Evolutionary conservation across 202 grass and related monocot species (phyloP), one percentile per base, ranked within the genome.

Genomic region (Brachypodium distachyon): DNA sequence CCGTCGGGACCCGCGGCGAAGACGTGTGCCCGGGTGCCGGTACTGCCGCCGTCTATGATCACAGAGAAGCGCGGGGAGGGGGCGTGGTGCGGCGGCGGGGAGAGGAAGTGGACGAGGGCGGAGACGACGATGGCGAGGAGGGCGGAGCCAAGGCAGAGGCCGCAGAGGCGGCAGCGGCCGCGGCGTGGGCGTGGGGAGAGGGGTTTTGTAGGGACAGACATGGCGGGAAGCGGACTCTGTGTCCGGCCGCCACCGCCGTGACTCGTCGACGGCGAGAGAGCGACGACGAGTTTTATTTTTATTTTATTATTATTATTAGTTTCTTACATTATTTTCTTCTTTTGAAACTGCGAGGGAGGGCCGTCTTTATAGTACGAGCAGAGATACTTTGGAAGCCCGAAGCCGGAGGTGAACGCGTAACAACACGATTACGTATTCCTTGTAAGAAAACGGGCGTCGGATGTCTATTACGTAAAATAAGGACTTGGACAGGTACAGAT

Each of bases 11-110:
- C 78, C 46, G 33, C 0, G 12, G 75, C 67, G 79, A 97, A 97
- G 19, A 97, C 79, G 51, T 97, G 94, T 7, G 82, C 90, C 67
- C 94, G 79, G 9, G 84, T 90, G 38, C 94, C 91, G 14, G 89
- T 90, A 80, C 91, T 94, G 6, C 95, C 91, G 9, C 68, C 95
- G 57, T 94, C 91, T 75, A 97, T 92, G 70, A 97, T 17, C 32
- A 97, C 76, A 16, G 81, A 83, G 77, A 92, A 97, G 64, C 75
- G 28, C 51, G 56, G 6, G 61, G 36, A 46, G 21, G 32, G 7
- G n/a, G 60, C 21, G n/a, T 7, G 3, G 4, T 61, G 64, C 18
- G 44, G 77, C n/a, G 74, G 10, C 10, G 66, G 63, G 52, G 77
- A 62, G 82, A 82, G 73, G 49, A 47, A 44, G 72, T 88, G 87